These are phyloP conservation scores for Neohortaea acidophila DNA, from an alignment of 495 filamentous ascomycete genomes.

Conservation along the genomic window DNA sequence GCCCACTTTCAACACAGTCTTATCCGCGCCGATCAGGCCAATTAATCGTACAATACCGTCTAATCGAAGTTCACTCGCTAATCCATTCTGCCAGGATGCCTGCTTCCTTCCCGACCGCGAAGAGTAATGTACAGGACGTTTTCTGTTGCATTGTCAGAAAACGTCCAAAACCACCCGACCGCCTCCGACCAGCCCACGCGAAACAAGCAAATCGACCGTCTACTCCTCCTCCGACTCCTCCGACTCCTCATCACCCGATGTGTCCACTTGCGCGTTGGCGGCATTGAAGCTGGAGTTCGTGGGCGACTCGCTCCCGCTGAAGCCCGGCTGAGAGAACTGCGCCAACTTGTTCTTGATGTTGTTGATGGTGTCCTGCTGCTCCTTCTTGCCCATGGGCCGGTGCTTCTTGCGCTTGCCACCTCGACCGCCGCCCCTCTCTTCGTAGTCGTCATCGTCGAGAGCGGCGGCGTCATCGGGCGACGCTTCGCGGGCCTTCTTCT, in stretches of 20 bases:
- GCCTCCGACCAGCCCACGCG: too few relatives aligned
- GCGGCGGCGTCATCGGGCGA: conserved; percentile 15
- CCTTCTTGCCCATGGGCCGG: conserved; percentile 91
- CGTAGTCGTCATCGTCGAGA: conserved; percentile 29
- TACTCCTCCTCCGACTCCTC: conserved; percentile 20
- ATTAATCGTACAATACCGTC: too few relatives aligned
- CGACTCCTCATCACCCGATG: conserved; percentile 14
- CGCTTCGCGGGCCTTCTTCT: conserved; percentile 1
- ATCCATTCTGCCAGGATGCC: too few relatives aligned
- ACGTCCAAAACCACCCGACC: too few relatives aligned
- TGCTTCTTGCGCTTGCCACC: conserved; percentile 73
- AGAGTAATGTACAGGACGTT: too few relatives aligned
- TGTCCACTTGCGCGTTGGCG: conserved; percentile 6
- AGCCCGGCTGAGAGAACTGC: conserved; percentile 14
- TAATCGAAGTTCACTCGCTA: too few relatives aligned
- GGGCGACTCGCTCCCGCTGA: conserved; percentile 12
- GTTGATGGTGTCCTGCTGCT: conserved; percentile 80
- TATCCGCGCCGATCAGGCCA: too few relatives aligned
- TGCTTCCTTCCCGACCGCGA: too few relatives aligned
- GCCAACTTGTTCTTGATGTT: conserved; percentile 48
- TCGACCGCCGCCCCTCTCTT: conserved; percentile 35
- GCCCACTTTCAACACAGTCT: too few relatives aligned
- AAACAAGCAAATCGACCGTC: conserved; percentile 1
- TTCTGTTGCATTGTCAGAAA: too few relatives aligned
- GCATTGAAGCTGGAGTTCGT: conserved; percentile 4